Evolutionary conservation across 805 yeast genomes (phyloP).

Genomic region (Kuraishia capsulata): DNA sequence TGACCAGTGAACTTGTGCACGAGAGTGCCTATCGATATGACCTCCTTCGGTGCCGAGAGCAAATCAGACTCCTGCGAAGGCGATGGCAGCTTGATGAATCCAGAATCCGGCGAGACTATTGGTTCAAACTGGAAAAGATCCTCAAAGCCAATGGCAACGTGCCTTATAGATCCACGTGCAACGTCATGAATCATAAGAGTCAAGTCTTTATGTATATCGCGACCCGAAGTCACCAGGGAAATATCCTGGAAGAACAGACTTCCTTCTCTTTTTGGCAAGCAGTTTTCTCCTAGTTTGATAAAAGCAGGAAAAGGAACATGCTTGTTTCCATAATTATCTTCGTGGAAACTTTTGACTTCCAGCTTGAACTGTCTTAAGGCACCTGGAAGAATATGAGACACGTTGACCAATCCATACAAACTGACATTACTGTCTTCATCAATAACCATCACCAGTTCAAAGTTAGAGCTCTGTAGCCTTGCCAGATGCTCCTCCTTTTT

Average conservation of each 20-base stretch:
- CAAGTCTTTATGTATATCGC: conserved; percentile 13
- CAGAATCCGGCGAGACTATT: neutral
- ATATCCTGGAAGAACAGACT: conserved; percentile 16
- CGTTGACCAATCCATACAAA: conserved; percentile 38
- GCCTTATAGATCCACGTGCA: conserved; percentile 22
- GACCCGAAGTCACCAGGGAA: conserved; percentile 6
- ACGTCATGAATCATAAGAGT: conserved; percentile 38
- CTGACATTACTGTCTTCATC: conserved; percentile 31
- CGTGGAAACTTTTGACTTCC: neutral
- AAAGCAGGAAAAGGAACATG: neutral
- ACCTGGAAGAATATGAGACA: conserved; percentile 23
- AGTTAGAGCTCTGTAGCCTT: conserved; percentile 16
- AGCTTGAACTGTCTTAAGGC: conserved; percentile 8
- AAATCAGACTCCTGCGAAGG: neutral
- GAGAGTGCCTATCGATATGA: conserved; percentile 19
- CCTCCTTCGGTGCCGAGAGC: neutral
- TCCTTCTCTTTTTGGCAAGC: conserved; percentile 20
- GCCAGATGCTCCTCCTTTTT: conserved; percentile 12
- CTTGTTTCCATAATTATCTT: neutral
- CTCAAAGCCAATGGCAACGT: conserved; percentile 21
- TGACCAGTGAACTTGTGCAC: conserved; percentile 75
- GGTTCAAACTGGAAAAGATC: conserved; percentile 17
- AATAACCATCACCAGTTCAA: conserved; percentile 32
- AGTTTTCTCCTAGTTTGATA: conserved; percentile 15
- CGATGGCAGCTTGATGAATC: neutral